Percentiles rank a stretch among this genome's conserved stretches.
Conservation (phyloP, 2,329 filamentous ascomycete species). For the Pseudogymnoascus sp. region DNA sequence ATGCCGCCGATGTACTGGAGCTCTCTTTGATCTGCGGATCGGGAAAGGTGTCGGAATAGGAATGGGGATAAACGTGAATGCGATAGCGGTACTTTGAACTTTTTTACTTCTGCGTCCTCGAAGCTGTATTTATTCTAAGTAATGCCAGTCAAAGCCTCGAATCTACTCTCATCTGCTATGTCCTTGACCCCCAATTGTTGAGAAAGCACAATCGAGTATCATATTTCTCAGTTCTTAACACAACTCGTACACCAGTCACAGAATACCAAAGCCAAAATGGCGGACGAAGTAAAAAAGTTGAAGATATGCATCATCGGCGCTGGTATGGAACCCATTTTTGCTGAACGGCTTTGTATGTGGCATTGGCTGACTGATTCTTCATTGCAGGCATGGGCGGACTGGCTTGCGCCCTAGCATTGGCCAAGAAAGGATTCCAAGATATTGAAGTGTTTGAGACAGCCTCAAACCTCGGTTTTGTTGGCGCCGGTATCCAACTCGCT, state of each 20-base stretch:
- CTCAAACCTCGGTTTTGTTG: conserved; percentile 69
- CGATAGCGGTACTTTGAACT: neutral
- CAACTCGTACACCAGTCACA: neutral
- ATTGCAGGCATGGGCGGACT: conserved; percentile 75
- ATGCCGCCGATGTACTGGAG: neutral
- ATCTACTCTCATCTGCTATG: neutral
- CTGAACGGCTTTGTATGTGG: neutral
- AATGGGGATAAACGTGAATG: conserved; percentile 1
- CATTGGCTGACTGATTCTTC: neutral
- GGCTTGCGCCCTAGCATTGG: conserved; percentile 62
- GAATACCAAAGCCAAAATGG: neutral
- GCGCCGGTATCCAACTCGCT: conserved; percentile 76
- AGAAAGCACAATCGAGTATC: neutral
- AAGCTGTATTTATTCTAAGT: neutral
- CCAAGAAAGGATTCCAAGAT: conserved; percentile 66
- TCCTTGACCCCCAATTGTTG: neutral
- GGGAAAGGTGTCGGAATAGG: neutral
- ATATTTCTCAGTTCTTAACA: neutral
- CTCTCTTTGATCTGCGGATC: neutral
- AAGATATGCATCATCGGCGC: conserved; percentile 8
- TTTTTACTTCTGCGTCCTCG: neutral
- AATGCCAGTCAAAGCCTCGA: neutral
- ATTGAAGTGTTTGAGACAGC: conserved; percentile 71
- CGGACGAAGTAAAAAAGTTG: conserved; percentile 4
- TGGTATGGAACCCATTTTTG: neutral